phyloP scores from a whole-genome alignment of 371 early-diverging fungal species.

The Sporodiniella umbellata region DNA sequence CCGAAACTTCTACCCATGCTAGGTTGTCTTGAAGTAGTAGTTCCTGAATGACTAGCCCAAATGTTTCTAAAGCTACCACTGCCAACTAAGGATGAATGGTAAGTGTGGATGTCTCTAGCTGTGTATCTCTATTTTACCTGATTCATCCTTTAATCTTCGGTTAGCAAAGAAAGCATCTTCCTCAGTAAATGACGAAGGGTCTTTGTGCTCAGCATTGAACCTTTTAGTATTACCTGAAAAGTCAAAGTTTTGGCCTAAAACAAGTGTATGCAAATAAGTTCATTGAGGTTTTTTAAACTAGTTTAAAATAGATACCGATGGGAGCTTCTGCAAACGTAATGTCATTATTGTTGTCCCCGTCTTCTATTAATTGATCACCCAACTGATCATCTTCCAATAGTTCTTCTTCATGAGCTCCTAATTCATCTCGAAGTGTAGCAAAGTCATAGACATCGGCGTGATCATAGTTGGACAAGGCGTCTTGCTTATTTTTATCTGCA shows the following conservation, averaged over 20 bases:
- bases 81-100: not conserved
- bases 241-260: constrained; percentile 66
- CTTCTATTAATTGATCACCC: constrained; percentile 66
- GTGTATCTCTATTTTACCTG: not conserved
- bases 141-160: constrained; percentile 9
- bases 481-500: constrained; percentile 26
- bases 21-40: not conserved
- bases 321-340: constrained; percentile 79
- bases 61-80: constrained; percentile 2
- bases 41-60: not conserved
- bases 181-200: constrained; percentile 26
- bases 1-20: constrained; percentile 19
- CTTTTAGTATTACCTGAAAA: constrained; percentile 62
- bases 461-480: constrained; percentile 8
- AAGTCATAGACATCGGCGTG: constrained; percentile 40
- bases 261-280: not conserved
- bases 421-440: constrained; percentile 31
- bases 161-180: constrained; percentile 56
- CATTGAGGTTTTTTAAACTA: constrained; percentile 6
- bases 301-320: too few species aligned
- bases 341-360: constrained; percentile 77
- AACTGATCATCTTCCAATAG: constrained; percentile 45
- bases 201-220: constrained; percentile 33
- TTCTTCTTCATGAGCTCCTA: constrained; percentile 25
- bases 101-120: too few species aligned